A percentile compares a stretch with the other conserved stretches of the same genome.
Conservation (phyloP, 73 alveolate genomes). For the Paramecium tetraurelia region DNA sequence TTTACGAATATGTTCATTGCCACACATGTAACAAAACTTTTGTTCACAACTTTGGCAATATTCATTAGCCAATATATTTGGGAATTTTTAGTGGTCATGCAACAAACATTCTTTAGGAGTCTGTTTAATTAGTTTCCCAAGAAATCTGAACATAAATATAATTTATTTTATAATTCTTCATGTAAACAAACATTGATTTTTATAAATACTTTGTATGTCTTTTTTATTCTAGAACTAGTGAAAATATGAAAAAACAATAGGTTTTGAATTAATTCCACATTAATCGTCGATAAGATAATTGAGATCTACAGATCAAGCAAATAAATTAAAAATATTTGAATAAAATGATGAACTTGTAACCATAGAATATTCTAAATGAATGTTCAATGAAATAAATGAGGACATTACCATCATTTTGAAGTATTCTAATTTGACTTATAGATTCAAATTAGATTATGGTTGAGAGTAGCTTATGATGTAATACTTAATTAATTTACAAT, state of each 20-base stretch:
- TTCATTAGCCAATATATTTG: constrained; percentile 7
- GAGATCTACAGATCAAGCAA: background rate
- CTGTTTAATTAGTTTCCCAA: background rate
- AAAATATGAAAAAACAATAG: background rate
- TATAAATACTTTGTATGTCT: background rate
- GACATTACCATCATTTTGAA: no score
- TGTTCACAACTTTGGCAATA: background rate
- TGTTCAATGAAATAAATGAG: no score
- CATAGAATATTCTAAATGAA: no score
- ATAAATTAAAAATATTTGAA: no score
- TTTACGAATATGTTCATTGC: background rate
- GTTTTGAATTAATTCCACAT: no score
- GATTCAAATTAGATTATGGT: background rate
- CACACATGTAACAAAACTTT: background rate
- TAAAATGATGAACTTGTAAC: no score
- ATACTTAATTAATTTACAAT: background rate
- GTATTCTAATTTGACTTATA: background rate
- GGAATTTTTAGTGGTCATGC: background rate
- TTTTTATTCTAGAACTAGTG: background rate
- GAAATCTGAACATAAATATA: background rate
- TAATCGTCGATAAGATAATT: background rate
- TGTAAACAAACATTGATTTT: background rate
- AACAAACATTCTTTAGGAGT: background rate
- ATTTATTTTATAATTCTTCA: background rate
- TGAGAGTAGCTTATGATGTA: background rate